Evolutionary conservation across 768 basidiomycete species (phyloP).

Genomic region (Lactarius hatsudake): DNA sequence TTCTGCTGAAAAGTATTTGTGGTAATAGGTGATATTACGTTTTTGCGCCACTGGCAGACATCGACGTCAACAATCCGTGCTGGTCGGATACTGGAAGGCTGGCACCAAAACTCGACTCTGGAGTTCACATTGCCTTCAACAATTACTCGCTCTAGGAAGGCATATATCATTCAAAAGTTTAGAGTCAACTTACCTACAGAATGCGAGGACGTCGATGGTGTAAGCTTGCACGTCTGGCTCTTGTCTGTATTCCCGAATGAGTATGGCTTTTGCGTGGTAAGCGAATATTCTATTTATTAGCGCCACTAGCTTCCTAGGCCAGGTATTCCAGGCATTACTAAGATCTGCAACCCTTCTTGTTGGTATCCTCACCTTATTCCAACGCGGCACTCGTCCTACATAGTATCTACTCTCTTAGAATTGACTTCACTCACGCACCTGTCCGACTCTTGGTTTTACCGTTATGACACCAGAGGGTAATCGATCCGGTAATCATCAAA

Average conservation of each 20-base stretch:
- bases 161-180: constrained; percentile 68
- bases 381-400: constrained; percentile 72
- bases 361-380: constrained; percentile 69
- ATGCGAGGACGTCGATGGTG: too few species aligned
- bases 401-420: constrained; percentile 62
- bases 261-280: constrained; percentile 54
- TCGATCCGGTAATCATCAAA: too few species aligned
- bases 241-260: constrained; percentile 67
- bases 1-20: neutral
- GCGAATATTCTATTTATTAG: constrained; percentile 21
- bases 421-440: constrained; percentile 83
- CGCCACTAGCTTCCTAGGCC: constrained; percentile 37
- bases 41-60: constrained; percentile 48
- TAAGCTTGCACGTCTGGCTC: constrained; percentile 30
- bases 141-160: constrained; percentile 45
- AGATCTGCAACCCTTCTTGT: constrained; percentile 65
- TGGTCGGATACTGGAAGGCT: constrained; percentile 74
- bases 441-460: constrained; percentile 47
- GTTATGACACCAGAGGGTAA: too few species aligned
- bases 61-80: constrained; percentile 66
- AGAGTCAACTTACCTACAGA: constrained; percentile 37
- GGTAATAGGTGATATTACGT: constrained; percentile 41
- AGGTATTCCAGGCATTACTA: constrained; percentile 78
- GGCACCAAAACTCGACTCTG: constrained; percentile 67
- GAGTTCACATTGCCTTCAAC: neutral